A percentile compares a stretch with the other conserved stretches of the same genome.
Conservation (phyloP, 371 early-diverging fungal genomes). For the Lichtheimia corymbifera region DNA sequence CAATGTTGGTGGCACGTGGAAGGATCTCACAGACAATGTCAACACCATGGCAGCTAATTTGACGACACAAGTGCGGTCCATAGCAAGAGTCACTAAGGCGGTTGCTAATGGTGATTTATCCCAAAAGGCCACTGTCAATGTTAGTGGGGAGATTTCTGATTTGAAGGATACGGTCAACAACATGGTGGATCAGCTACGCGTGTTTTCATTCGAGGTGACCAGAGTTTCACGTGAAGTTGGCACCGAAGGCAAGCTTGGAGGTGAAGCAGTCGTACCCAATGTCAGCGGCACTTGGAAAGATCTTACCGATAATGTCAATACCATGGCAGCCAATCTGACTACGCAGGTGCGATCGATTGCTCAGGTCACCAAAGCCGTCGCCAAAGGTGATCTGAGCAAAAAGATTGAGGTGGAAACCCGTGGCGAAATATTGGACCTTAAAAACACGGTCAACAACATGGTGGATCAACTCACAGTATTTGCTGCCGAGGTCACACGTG, state of each 20-base stretch:
- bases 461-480: conserved; percentile 59
- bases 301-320: conserved; percentile 61
- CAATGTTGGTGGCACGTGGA: conserved; percentile 54
- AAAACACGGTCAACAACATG: conserved; percentile 76
- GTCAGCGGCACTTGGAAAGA: conserved; percentile 53
- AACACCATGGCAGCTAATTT: conserved; percentile 50
- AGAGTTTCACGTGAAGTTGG: conserved; percentile 45
- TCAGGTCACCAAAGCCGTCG: conserved; percentile 61
- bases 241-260: conserved; percentile 46
- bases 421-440: conserved; percentile 70
- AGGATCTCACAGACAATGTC: conserved; percentile 50
- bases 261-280: conserved; percentile 29
- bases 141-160: conserved; percentile 55
- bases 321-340: conserved; percentile 54
- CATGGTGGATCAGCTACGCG: conserved; percentile 47
- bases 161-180: conserved; percentile 45
- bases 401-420: conserved; percentile 68
- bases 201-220: conserved; percentile 40
- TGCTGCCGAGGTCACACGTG: conserved; percentile 61
- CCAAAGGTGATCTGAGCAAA: conserved; percentile 63
- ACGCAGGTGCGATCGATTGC: conserved; percentile 63
- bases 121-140: conserved; percentile 56
- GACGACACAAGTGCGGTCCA: conserved; percentile 52
- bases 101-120: conserved; percentile 60
- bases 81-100: conserved; percentile 50